phyloP scores from a whole-genome alignment of 1,284 basidiomycete species.

The Meira nashicola region DNA sequence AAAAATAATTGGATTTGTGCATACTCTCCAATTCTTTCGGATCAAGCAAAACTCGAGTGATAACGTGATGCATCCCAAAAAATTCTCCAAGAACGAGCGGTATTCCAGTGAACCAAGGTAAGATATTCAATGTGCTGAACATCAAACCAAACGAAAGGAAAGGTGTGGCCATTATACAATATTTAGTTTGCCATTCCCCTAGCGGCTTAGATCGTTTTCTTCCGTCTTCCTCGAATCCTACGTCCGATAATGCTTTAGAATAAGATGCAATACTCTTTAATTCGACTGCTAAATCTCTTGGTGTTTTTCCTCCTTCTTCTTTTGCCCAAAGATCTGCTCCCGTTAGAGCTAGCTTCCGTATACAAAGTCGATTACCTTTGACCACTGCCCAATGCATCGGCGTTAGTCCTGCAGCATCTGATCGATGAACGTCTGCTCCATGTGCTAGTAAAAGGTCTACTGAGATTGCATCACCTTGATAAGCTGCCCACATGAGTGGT shows the following conservation, averaged over 20 bases:
- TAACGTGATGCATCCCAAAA: slow-evolving; percentile 84
- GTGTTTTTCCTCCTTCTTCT: slow-evolving; percentile 79
- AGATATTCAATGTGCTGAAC: slow-evolving; percentile 71
- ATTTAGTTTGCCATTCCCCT: slow-evolving; percentile 73
- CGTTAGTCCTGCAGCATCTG: slow-evolving; percentile 77
- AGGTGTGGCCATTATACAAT: slow-evolving; percentile 76
- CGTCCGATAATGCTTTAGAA: slow-evolving; percentile 79
- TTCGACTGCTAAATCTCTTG: slow-evolving; percentile 89
- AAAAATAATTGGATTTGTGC: slow-evolving; percentile 70
- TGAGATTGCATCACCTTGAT: slow-evolving; percentile 93
- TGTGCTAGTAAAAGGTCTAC: slow-evolving; percentile 85
- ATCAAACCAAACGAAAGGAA: slow-evolving; percentile 73
- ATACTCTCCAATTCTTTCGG: slow-evolving; percentile 32
- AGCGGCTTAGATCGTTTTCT: slow-evolving; percentile 65
- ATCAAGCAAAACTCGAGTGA: slow-evolving; percentile 21
- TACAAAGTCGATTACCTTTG: slow-evolving; percentile 78
- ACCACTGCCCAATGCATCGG: slow-evolving; percentile 99
- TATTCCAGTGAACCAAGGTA: slow-evolving; percentile 85
- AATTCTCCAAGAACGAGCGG: slow-evolving; percentile 72
- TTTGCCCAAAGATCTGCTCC: slow-evolving; percentile 77
- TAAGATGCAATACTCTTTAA: slow-evolving; percentile 75
- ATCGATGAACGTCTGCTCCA: slow-evolving; percentile 70
- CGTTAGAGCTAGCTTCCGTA: slow-evolving; percentile 75
- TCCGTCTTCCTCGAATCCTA: slow-evolving; percentile 61
- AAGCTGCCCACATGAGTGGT: slow-evolving; percentile 96